These are phyloP conservation scores for Kitagawia praeruptora DNA, from an alignment of 129 eudicot species.

Conservation along the genomic window DNA sequence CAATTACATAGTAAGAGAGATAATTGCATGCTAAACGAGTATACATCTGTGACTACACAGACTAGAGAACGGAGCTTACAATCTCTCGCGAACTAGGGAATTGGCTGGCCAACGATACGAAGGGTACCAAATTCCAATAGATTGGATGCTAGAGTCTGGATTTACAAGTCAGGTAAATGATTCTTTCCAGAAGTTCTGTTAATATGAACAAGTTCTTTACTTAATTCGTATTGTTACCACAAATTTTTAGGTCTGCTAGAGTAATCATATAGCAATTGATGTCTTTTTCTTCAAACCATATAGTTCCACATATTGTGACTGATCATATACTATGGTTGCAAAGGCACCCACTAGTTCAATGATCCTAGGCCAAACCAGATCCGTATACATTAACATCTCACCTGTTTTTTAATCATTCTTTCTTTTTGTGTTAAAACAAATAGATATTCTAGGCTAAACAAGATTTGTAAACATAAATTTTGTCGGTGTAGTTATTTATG, in stretches of 20 bases:
- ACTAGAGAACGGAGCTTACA: slow-evolving; percentile 79
- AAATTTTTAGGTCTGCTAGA: background rate
- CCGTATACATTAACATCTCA: background rate
- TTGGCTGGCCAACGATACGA: slow-evolving; percentile 65
- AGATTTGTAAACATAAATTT: background rate
- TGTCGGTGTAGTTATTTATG: background rate
- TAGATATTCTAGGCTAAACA: background rate
- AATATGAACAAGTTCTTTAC: background rate
- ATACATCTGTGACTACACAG: slow-evolving; percentile 21
- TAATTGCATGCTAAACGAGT: background rate
- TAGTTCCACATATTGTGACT: background rate
- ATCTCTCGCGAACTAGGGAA: slow-evolving; percentile 74
- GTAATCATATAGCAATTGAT: background rate
- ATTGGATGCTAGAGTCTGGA: slow-evolving; percentile 89
- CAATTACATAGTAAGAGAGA: background rate
- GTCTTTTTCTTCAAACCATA: background rate
- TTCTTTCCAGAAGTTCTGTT: background rate
- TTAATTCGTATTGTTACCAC: background rate
- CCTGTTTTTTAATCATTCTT: background rate
- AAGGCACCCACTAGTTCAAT: background rate
- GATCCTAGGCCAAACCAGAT: too few species aligned
- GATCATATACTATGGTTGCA: background rate
- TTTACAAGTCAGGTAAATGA: slow-evolving; percentile 61
- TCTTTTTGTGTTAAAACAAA: background rate
- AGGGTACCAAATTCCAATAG: slow-evolving; percentile 61